Conservation (phyloP, 352 stramenopile genomes). For the Porosira glacialis region DNA sequence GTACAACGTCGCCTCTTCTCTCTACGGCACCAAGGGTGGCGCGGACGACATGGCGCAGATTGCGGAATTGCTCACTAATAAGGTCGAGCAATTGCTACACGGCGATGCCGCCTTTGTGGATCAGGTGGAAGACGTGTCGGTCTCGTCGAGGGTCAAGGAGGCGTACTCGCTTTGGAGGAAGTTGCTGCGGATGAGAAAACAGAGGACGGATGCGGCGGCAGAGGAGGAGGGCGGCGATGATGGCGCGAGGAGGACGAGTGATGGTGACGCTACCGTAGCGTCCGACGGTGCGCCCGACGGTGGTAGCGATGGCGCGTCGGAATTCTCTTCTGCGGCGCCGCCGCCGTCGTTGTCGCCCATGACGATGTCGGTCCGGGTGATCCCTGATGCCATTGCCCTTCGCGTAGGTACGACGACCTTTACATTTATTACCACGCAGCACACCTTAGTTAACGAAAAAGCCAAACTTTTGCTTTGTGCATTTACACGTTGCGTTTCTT, state of each 20-base stretch:
- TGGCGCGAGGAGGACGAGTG: too few relatives aligned
- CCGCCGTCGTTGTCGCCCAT: too few relatives aligned
- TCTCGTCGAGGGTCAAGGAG: conserved; percentile 77
- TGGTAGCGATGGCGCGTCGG: too few relatives aligned
- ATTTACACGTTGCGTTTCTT: conserved; percentile 5
- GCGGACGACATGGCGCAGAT: conserved; percentile 40
- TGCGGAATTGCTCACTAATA: conserved; percentile 35
- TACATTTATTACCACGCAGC: too few relatives aligned
- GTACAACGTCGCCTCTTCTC: conserved; percentile 47
- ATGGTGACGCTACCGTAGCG: too few relatives aligned
- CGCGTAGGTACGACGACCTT: too few relatives aligned
- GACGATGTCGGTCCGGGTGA: too few relatives aligned
- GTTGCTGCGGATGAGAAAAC: conserved; percentile 46
- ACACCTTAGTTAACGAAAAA: too few relatives aligned
- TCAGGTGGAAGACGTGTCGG: conserved; percentile 58
- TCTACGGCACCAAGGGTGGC: conserved; percentile 20
- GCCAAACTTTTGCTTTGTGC: too few relatives aligned
- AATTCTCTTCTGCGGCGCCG: too few relatives aligned
- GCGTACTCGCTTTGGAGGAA: conserved; percentile 82
- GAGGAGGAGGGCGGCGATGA: conserved; percentile 1
- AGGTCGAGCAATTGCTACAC: conserved; percentile 50
- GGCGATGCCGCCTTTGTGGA: conserved; percentile 63
- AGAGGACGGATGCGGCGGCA: not conserved
- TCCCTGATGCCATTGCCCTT: too few relatives aligned
- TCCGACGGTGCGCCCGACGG: too few relatives aligned